Percentiles rank a stretch among this genome's conserved stretches.
phyloP scores from a whole-genome alignment of 129 eudicot species.

The Ambrosia trifida region DNA sequence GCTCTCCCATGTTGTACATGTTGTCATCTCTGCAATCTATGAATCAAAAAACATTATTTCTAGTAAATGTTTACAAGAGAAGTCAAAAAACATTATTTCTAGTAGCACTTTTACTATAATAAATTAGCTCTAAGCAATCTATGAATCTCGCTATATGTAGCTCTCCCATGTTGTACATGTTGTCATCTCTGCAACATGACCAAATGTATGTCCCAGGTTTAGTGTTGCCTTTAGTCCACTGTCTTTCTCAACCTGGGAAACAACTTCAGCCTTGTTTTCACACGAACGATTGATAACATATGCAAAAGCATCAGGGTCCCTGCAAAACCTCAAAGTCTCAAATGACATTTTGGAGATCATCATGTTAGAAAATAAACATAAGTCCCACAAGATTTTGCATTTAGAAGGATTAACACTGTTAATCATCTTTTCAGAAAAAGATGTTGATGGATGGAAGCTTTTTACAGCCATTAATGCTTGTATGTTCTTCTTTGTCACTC shows the following conservation, averaged over 20 bases:
- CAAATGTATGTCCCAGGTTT: constrained; percentile 96
- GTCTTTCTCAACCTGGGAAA: constrained; percentile 92
- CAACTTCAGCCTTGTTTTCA: constrained; percentile 96
- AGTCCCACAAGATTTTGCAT: neutral
- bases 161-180: too few relatives aligned
- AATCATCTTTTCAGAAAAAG: neutral
- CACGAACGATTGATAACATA: constrained; percentile 98
- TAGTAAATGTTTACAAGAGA: too few relatives aligned
- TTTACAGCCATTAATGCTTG: constrained; percentile 63
- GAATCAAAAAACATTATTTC: too few relatives aligned
- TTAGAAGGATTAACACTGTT: too few relatives aligned
- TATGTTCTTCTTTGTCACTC: constrained; percentile 98
- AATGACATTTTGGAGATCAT: neutral
- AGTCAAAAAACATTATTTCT: too few relatives aligned
- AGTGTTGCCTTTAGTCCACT: constrained; percentile 89
- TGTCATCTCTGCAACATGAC: too few relatives aligned
- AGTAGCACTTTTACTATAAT: too few relatives aligned
- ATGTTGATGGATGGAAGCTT: neutral
- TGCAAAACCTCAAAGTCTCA: constrained; percentile 38
- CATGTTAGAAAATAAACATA: neutral
- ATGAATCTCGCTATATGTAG: too few relatives aligned
- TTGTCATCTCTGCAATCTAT: too few relatives aligned
- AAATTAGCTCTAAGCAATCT: too few relatives aligned
- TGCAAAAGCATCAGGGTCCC: constrained; percentile 83
- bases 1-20: too few relatives aligned